Percentiles rank a stretch among this genome's conserved stretches.
These are phyloP conservation scores for Leptodermis oblonga DNA, from an alignment of 257 asterid genomes.

Conservation along the genomic window DNA sequence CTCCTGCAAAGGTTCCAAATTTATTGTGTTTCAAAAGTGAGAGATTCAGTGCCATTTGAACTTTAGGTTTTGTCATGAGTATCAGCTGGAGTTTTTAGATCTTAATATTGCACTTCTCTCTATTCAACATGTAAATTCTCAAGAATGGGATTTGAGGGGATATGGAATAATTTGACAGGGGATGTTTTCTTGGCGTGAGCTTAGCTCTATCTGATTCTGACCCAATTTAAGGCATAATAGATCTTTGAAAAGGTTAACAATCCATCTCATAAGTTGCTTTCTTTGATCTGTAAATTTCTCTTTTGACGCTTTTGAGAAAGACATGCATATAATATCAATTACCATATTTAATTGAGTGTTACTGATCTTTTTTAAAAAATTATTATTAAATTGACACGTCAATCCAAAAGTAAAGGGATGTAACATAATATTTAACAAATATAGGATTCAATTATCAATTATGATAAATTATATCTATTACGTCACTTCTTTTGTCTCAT, in stretches of 20 bases:
- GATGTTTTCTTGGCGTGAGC: neutral
- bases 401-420: too few relatives aligned
- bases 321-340: too few relatives aligned
- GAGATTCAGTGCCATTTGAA: neutral
- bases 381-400: too few relatives aligned
- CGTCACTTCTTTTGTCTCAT: too few relatives aligned
- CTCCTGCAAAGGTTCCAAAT: neutral
- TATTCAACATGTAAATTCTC: constrained; percentile 6
- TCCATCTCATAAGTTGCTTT: neutral
- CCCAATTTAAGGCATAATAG: neutral
- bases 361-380: too few relatives aligned
- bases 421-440: too few relatives aligned
- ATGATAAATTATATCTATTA: too few relatives aligned
- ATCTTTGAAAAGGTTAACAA: neutral
- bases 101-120: neutral
- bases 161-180: neutral
- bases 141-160: too few relatives aligned
- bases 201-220: neutral
- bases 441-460: too few relatives aligned
- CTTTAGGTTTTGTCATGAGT: neutral
- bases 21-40: neutral
- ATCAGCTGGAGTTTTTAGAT: neutral
- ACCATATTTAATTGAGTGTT: too few relatives aligned
- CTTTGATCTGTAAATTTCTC: constrained; percentile 6
- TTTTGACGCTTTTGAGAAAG: too few relatives aligned